These are phyloP conservation scores for Hura crepitans DNA, from an alignment of 441 rosid genomes.

Conservation along the genomic window DNA sequence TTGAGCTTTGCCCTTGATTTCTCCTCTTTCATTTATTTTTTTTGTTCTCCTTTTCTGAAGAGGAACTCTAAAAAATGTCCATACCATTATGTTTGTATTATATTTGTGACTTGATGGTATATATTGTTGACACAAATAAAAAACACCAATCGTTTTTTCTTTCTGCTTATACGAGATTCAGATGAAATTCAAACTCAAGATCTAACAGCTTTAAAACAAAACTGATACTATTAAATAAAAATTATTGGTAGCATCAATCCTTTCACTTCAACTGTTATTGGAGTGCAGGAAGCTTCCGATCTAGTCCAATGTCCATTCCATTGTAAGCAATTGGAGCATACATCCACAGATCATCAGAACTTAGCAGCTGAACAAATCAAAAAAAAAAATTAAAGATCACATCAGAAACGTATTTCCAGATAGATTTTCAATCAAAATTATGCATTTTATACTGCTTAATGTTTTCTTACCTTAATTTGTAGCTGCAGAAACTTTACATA, in stretches of 20 bases:
- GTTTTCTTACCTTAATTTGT: conserved; percentile 61
- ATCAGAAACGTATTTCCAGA: too few species aligned
- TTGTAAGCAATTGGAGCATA: conserved; percentile 76
- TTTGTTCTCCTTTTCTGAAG: neutral
- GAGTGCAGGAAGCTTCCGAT: conserved; percentile 34
- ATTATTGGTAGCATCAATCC: too few species aligned
- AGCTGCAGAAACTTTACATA: conserved; percentile 75
- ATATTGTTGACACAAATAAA: neutral
- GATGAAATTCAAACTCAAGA: too few species aligned
- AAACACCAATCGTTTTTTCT: conserved; percentile 9
- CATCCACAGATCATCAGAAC: conserved; percentile 77
- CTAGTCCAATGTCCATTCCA: conserved; percentile 68
- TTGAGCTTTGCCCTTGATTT: conserved; percentile 3
- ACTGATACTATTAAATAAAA: too few species aligned
- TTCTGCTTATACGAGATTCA: too few species aligned
- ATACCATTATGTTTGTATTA: conserved; percentile 2
- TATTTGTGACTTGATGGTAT: neutral
- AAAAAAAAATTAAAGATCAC: neutral
- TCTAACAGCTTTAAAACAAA: too few species aligned
- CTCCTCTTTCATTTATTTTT: conserved; percentile 15
- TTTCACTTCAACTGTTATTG: conserved; percentile 21
- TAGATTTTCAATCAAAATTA: too few species aligned
- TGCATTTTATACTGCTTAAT: too few species aligned
- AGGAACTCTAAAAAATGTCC: conserved; percentile 1
- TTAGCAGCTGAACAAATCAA: conserved; percentile 44